Evolutionary conservation across 2,329 filamentous ascomycete genomes (phyloP), one percentile per base, ranked within the genome.

Genomic region (Chalara sp.): DNA sequence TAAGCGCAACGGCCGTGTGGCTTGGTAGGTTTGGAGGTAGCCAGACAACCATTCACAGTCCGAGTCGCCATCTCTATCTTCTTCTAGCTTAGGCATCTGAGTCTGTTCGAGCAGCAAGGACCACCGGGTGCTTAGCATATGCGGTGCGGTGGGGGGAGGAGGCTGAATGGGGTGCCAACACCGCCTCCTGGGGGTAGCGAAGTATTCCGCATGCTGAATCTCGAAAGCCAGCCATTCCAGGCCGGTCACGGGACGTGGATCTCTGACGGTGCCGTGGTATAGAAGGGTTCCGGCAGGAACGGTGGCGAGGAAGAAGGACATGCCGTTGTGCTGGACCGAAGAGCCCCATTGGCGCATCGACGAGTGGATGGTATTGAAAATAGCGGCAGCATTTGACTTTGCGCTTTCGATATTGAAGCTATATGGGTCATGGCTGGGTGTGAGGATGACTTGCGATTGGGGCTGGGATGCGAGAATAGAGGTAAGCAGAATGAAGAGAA

Each of bases 161-260:
- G 21, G 21, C 21, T 21, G 21, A 21, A 21, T 21, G 21, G 21
- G 21, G 21, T 21, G 21, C 21, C 21, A 21, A 21, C 21, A 21
- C 21, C 21, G 21, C 21, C 21, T 21, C 21, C 21, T 21, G 3
- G 21, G 21, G 40, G n/a, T 43, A 1, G 84, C 81, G 67, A 90
- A 89, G 3, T 72, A 63, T 56, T 85, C 72, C 0, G 86, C 83
- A 65, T 90, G 87, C 59, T 90, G 86, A 4, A 84, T 76, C 63
- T 90, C 86, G 61, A 89, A 90, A 0, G 87, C 86, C 1, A 90
- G 71, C 85, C 86, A 89, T 60, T 89, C 82, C 3, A 74, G 76
- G 0, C 73, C 76, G 2, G 67, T 65, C 21, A 21, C 21, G 21
- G 21, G 21, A 21, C 21, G 21, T 21, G 0, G 86, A 74, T 0